A percentile compares a stretch with the other conserved stretches of the same genome.
Conservation (phyloP, 306 rosid genomes). For the Hippophae tibetana region DNA sequence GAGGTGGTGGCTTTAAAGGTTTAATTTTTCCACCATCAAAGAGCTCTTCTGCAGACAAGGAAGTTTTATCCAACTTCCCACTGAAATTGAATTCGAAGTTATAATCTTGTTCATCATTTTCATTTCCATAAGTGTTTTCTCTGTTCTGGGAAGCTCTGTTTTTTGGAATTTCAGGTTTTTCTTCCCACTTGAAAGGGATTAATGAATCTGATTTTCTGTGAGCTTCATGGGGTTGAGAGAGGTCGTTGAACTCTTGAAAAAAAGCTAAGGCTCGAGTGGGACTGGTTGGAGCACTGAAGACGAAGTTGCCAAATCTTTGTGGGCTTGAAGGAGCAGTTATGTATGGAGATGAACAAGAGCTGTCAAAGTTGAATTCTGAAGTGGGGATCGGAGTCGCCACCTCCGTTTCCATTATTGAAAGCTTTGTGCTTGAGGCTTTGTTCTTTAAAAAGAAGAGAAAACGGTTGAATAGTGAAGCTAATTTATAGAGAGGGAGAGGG, state of each 20-base stretch:
- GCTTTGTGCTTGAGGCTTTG: neutral
- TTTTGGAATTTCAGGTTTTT: slow-evolving; percentile 47
- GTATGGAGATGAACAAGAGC: slow-evolving; percentile 73
- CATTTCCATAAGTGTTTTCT: no score
- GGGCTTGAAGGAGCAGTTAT: slow-evolving; percentile 91
- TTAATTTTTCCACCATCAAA: slow-evolving; percentile 68
- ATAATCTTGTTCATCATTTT: slow-evolving; percentile 17
- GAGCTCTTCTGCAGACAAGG: slow-evolving; percentile 71
- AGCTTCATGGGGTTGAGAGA: neutral
- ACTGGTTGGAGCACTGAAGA: slow-evolving; percentile 82
- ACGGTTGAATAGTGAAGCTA: slow-evolving; percentile 16
- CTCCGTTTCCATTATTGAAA: slow-evolving; percentile 15
- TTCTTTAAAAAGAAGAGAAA: slow-evolving; percentile 6
- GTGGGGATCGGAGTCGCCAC: slow-evolving; percentile 21
- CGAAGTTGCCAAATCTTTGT: slow-evolving; percentile 49
- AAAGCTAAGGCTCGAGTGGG: slow-evolving; percentile 46
- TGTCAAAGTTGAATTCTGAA: slow-evolving; percentile 63
- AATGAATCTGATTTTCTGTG: slow-evolving; percentile 24
- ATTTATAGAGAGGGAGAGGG: slow-evolving; percentile 4
- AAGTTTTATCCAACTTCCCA: slow-evolving; percentile 31
- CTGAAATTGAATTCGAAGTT: slow-evolving; percentile 53
- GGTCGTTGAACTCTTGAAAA: slow-evolving; percentile 15
- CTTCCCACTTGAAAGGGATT: slow-evolving; percentile 53
- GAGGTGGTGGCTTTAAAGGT: slow-evolving; percentile 55
- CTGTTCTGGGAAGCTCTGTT: slow-evolving; percentile 4